Evolutionary conservation across 805 yeast genomes (phyloP).

Genomic region (Cyberlindnera xylosilytica): DNA sequence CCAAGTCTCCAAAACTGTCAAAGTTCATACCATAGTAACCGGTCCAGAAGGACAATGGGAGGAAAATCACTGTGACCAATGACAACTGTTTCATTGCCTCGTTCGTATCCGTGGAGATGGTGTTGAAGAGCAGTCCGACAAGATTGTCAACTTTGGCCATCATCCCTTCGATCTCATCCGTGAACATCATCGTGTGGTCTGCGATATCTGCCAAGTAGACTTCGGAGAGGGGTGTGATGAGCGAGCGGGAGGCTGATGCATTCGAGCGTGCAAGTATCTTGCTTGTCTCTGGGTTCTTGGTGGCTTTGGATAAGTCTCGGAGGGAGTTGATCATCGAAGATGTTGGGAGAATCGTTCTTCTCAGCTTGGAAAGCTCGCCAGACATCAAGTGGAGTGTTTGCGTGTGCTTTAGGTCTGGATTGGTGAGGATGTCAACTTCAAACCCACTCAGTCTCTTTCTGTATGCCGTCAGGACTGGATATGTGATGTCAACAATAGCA

Average conservation of each 20-base stretch:
- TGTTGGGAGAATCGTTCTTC: slow-evolving; percentile 45
- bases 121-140: slow-evolving; percentile 52
- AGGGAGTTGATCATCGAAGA: slow-evolving; percentile 45
- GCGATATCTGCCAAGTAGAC: slow-evolving; percentile 52
- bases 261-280: neutral
- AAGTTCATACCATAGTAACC: slow-evolving; percentile 56
- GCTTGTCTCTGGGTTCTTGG: slow-evolving; percentile 5
- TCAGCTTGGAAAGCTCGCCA: slow-evolving; percentile 47
- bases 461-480: slow-evolving; percentile 53
- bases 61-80: slow-evolving; percentile 53
- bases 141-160: slow-evolving; percentile 47
- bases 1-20: slow-evolving; percentile 34
- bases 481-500: slow-evolving; percentile 49
- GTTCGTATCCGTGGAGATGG: slow-evolving; percentile 52
- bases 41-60: slow-evolving; percentile 58
- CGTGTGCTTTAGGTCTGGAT: slow-evolving; percentile 49
- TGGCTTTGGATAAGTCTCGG: slow-evolving; percentile 35
- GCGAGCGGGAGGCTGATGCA: slow-evolving; percentile 5
- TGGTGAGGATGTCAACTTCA: slow-evolving; percentile 47
- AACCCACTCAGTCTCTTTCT: slow-evolving; percentile 44
- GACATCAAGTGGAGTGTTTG: slow-evolving; percentile 50
- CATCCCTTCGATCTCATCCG: slow-evolving; percentile 56
- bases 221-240: slow-evolving; percentile 41
- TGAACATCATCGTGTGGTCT: slow-evolving; percentile 50
- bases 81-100: slow-evolving; percentile 53